These are phyloP conservation scores for Volvox africanus DNA, from an alignment of 139 green algal genomes.

Conservation along the genomic window DNA sequence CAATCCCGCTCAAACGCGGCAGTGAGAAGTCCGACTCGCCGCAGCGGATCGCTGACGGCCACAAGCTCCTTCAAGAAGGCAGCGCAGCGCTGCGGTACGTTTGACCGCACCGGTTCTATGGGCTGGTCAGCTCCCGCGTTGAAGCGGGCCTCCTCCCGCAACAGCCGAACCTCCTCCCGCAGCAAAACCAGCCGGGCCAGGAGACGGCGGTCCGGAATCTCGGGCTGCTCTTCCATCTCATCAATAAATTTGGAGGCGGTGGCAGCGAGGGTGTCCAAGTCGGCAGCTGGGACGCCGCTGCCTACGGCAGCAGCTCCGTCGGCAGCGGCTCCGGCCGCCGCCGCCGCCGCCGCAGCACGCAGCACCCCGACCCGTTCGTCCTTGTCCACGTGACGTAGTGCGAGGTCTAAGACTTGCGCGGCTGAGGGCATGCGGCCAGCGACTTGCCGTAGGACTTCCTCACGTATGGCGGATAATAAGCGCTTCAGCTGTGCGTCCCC, in stretches of 20 bases:
- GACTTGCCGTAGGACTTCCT: slow-evolving; percentile 64
- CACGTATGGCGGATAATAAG: slow-evolving; percentile 48
- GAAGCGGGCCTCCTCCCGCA: slow-evolving; percentile 51
- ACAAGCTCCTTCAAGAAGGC: slow-evolving; percentile 72
- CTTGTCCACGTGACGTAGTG: slow-evolving; percentile 41
- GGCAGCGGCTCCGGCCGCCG: neutral
- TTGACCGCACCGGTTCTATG: slow-evolving; percentile 47
- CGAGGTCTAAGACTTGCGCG: slow-evolving; percentile 46
- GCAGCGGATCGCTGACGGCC: slow-evolving; percentile 35
- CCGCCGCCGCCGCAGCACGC: slow-evolving; percentile 5
- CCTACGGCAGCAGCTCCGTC: neutral
- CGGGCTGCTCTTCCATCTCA: slow-evolving; percentile 74
- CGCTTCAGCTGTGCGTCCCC: slow-evolving; percentile 32
- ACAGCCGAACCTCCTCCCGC: slow-evolving; percentile 62
- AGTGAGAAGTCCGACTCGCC: slow-evolving; percentile 53
- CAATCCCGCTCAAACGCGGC: slow-evolving; percentile 61
- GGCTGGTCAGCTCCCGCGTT: neutral
- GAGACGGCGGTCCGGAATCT: slow-evolving; percentile 53
- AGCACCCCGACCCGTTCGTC: slow-evolving; percentile 44
- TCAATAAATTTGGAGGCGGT: slow-evolving; percentile 68
- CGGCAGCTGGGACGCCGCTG: slow-evolving; percentile 43
- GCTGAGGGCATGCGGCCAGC: neutral
- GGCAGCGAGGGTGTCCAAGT: slow-evolving; percentile 55
- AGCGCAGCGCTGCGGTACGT: slow-evolving; percentile 65
- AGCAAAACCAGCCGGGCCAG: slow-evolving; percentile 66